Conservation (phyloP, 208 protist genomes). For the Trypanosoma vivax region DNA sequence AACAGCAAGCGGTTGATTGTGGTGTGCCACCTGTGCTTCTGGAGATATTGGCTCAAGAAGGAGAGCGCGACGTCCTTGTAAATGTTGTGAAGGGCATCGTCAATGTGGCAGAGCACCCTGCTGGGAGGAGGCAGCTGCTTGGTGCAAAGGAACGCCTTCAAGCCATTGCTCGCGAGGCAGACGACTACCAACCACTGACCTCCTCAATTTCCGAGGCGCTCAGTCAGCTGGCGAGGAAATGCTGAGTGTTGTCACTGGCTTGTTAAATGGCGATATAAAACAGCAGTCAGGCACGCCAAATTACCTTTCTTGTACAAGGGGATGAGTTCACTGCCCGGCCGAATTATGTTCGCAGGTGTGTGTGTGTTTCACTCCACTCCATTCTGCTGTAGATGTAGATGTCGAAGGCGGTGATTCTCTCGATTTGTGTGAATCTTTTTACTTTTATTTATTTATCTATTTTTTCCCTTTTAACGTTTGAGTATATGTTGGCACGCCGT, state of each 20-base stretch:
- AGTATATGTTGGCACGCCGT: no score
- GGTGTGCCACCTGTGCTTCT: constrained; percentile 25
- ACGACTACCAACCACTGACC: constrained; percentile 24
- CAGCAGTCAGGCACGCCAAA: no score
- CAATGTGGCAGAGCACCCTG: constrained; percentile 61
- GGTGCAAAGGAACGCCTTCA: constrained; percentile 32
- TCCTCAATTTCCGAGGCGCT: constrained; percentile 18
- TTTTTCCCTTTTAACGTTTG: no score
- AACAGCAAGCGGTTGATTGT: constrained; percentile 57
- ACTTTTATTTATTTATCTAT: background rate
- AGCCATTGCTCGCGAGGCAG: constrained; percentile 11
- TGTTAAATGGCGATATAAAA: no score
- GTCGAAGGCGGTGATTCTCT: no score
- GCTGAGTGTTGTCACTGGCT: no score
- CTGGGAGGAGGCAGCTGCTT: constrained; percentile 36
- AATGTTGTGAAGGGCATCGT: constrained; percentile 56
- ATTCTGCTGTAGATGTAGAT: no score
- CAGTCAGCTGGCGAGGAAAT: constrained; percentile 18
- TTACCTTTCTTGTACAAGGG: no score
- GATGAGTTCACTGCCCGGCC: no score
- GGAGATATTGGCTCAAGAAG: constrained; percentile 36
- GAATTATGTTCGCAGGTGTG: no score
- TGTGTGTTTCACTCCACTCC: no score
- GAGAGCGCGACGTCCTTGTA: constrained; percentile 79
- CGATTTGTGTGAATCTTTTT: background rate